These are phyloP conservation scores for Fusarium tanahbumbuense DNA, from an alignment of 2,329 filamentous ascomycete species.

Conservation along the genomic window DNA sequence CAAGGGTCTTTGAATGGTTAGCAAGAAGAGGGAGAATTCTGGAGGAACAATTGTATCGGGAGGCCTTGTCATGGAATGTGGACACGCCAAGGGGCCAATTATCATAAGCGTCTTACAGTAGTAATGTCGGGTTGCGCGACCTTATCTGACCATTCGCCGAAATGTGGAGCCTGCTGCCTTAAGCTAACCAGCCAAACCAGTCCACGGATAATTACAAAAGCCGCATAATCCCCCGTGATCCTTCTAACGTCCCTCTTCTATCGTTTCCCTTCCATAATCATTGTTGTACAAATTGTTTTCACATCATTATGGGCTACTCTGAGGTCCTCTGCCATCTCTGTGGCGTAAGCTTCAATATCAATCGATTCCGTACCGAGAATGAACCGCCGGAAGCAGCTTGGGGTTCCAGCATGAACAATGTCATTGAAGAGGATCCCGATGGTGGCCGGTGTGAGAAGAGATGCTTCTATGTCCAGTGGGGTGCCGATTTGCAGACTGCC, in stretches of 20 bases:
- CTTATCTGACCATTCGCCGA: not conserved
- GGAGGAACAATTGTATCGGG: not conserved
- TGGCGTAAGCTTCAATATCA: slow-evolving; percentile 47
- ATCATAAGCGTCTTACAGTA: not conserved
- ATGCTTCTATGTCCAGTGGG: slow-evolving; percentile 9
- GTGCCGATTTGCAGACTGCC: not conserved
- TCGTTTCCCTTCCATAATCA: not conserved
- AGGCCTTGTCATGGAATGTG: not conserved
- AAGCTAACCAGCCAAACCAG: not conserved
- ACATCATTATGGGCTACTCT: slow-evolving; percentile 1
- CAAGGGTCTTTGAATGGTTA: slow-evolving; percentile 21
- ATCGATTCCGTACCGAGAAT: slow-evolving; percentile 33
- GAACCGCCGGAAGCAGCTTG: slow-evolving; percentile 40
- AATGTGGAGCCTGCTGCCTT: not conserved
- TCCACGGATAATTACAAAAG: not conserved
- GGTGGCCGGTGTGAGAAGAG: not conserved
- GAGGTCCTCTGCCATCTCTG: slow-evolving; percentile 9
- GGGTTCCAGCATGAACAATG: not conserved
- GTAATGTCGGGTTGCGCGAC: not conserved
- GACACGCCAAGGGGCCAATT: not conserved
- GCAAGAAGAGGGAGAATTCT: too few species aligned
- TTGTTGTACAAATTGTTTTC: rapidly evolving
- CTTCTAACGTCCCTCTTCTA: not conserved
- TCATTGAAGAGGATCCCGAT: not conserved
- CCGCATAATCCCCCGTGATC: not conserved